These are phyloP conservation scores for Pseudogymnoascus sp. DNA, from an alignment of 2,329 filamentous ascomycete species.

Conservation along the genomic window DNA sequence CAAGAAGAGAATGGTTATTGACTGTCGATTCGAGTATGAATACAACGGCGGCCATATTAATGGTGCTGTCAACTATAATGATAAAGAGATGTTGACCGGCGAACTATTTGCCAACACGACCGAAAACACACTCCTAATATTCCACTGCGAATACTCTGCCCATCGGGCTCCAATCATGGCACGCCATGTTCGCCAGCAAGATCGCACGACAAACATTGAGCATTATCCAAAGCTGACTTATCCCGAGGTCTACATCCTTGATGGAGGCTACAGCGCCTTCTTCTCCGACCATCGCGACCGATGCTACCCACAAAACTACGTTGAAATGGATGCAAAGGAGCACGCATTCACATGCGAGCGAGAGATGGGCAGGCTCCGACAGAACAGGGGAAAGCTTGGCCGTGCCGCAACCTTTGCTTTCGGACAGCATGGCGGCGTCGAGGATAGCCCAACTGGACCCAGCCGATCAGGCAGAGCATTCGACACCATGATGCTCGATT, in stretches of 20 bases:
- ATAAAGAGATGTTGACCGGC: conserved; percentile 77
- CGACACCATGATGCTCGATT: conserved; percentile 32
- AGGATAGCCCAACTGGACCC: conserved; percentile 50
- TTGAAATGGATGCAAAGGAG: conserved; percentile 90
- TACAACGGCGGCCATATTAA: conserved; percentile 94
- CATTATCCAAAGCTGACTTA: conserved; percentile 85
- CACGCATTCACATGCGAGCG: conserved; percentile 90
- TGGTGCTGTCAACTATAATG: conserved; percentile 90
- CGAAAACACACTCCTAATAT: conserved; percentile 72
- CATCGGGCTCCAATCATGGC: conserved; percentile 96
- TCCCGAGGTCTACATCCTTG: conserved; percentile 92
- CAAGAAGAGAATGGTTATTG: conserved; percentile 77
- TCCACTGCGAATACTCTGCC: conserved; percentile 98
- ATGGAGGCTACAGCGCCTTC: conserved; percentile 93
- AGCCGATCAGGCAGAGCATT: conserved; percentile 21
- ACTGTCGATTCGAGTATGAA: conserved; percentile 98
- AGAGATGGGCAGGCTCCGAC: conserved; percentile 86
- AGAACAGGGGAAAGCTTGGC: conserved; percentile 71
- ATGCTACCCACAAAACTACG: conserved; percentile 91
- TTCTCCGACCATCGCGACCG: conserved; percentile 69
- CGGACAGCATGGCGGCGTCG: conserved; percentile 57
- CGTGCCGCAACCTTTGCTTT: conserved; percentile 94
- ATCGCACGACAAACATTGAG: conserved; percentile 77
- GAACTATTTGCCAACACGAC: conserved; percentile 61
- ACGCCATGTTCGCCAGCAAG: conserved; percentile 80